Conservation (phyloP, 1,139 yeast species). For the Nakaseomyces uthaithaninus region DNA sequence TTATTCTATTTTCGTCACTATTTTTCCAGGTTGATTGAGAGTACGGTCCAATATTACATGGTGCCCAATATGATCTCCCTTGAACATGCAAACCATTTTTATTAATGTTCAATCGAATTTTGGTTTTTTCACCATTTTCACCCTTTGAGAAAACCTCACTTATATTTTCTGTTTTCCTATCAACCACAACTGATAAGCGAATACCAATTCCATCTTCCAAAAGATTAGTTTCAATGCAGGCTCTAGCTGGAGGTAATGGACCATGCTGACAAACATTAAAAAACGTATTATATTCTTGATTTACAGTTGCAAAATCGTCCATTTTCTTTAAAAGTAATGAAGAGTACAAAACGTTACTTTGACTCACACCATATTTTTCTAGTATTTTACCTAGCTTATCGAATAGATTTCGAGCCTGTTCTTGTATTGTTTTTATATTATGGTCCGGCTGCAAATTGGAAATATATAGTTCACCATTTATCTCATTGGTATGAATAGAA, state of each 20-base stretch:
- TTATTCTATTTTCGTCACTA: conserved; percentile 38
- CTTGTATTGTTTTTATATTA: conserved; percentile 30
- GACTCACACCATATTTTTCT: conserved; percentile 24
- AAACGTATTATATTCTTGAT: conserved; percentile 46
- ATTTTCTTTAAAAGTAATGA: conserved; percentile 57
- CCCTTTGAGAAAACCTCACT: not conserved
- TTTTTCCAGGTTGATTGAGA: conserved; percentile 65
- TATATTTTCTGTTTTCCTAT: conserved; percentile 16
- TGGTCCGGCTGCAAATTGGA: conserved; percentile 42
- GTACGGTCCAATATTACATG: conserved; percentile 95
- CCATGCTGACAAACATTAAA: conserved; percentile 37
- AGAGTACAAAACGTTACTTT: conserved; percentile 40
- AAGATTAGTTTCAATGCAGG: conserved; percentile 61
- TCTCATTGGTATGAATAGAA: conserved; percentile 13
- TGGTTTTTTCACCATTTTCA: conserved; percentile 16
- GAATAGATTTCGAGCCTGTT: conserved; percentile 46
- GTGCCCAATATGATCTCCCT: conserved; percentile 95
- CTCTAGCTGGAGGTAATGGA: conserved; percentile 78
- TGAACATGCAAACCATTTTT: conserved; percentile 79
- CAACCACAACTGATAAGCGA: conserved; percentile 53
- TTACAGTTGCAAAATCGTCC: conserved; percentile 53
- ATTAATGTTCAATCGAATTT: conserved; percentile 13
- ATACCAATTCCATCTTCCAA: conserved; percentile 34
- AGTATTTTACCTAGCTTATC: conserved; percentile 35
- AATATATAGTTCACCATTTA: conserved; percentile 38